These are phyloP conservation scores for Alectoria sarmentosa DNA, from an alignment of 495 filamentous ascomycete genomes.

Conservation along the genomic window DNA sequence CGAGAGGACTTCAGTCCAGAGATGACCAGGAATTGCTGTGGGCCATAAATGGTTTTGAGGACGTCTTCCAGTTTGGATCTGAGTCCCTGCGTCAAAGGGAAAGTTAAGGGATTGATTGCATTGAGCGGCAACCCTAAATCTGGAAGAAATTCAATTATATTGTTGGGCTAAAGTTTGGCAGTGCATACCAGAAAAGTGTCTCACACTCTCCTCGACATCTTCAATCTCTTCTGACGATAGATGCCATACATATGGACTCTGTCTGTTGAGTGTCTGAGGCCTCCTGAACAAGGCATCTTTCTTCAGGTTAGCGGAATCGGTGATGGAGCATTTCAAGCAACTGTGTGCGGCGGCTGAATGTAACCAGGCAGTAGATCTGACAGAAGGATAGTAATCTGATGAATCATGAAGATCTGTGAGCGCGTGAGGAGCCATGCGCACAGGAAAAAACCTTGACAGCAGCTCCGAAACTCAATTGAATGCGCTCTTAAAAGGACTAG, in stretches of 20 bases:
- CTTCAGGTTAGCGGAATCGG: too few relatives aligned
- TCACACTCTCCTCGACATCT: conserved; percentile 2
- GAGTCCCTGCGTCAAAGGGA: conserved; percentile 49
- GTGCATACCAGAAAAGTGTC: conserved; percentile 3
- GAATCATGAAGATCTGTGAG: too few relatives aligned
- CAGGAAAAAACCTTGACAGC: too few relatives aligned
- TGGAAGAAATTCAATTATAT: conserved; percentile 17
- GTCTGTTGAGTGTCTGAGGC: too few relatives aligned
- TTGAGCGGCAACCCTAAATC: conserved; percentile 41
- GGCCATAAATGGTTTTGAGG: conserved; percentile 44
- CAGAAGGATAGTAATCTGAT: too few relatives aligned
- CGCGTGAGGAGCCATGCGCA: conserved; percentile 7
- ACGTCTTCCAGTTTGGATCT: conserved; percentile 21
- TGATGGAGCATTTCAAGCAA: too few relatives aligned
- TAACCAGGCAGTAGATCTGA: too few relatives aligned
- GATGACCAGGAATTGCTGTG: conserved; percentile 57
- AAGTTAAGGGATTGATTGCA: conserved; percentile 44
- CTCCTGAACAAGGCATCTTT: too few relatives aligned
- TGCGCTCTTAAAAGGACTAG: neutral
- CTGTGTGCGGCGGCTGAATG: too few relatives aligned
- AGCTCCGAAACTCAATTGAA: neutral
- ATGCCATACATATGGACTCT: conserved; percentile 2
- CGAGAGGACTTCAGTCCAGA: conserved; percentile 47
- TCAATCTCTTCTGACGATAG: conserved; percentile 3
- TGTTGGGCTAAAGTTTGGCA: too few relatives aligned